Conservation (phyloP, 306 rosid species). For the Pueraria montana region DNA sequence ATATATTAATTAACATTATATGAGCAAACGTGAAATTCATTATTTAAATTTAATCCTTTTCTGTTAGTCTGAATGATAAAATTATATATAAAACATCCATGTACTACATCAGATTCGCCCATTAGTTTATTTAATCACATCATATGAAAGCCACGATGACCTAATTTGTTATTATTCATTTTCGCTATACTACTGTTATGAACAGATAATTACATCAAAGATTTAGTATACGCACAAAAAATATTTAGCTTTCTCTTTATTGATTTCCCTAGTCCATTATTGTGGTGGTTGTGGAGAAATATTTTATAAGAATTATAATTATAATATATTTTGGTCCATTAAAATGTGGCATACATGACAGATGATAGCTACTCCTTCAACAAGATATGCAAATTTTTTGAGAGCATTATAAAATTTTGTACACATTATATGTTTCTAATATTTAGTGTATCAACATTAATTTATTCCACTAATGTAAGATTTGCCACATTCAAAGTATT, state of each 20-base stretch:
- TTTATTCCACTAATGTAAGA: neutral
- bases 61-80: constrained; percentile 5
- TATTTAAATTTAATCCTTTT: constrained; percentile 12
- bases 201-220: constrained; percentile 31
- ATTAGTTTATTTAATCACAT: constrained; percentile 22
- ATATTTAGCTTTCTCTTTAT: neutral
- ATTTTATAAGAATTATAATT: neutral
- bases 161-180: constrained; percentile 30
- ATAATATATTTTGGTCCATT: constrained; percentile 3
- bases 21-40: constrained; percentile 5
- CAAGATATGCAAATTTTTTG: neutral
- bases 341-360: constrained; percentile 7
- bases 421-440: neutral
- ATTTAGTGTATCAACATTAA: neutral
- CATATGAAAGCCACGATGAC: constrained; percentile 2
- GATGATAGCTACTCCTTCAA: constrained; percentile 38
- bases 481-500: neutral
- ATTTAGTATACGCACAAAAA: neutral
- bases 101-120: constrained; percentile 36
- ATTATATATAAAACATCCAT: neutral
- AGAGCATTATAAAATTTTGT: neutral
- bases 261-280: constrained; percentile 29
- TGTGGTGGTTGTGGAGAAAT: constrained; percentile 34
- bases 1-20: neutral
- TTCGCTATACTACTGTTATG: constrained; percentile 1